A percentile compares a stretch with the other conserved stretches of the same genome.
phyloP scores from a whole-genome alignment of 495 filamentous ascomycete genomes.

The Xylaria curta region DNA sequence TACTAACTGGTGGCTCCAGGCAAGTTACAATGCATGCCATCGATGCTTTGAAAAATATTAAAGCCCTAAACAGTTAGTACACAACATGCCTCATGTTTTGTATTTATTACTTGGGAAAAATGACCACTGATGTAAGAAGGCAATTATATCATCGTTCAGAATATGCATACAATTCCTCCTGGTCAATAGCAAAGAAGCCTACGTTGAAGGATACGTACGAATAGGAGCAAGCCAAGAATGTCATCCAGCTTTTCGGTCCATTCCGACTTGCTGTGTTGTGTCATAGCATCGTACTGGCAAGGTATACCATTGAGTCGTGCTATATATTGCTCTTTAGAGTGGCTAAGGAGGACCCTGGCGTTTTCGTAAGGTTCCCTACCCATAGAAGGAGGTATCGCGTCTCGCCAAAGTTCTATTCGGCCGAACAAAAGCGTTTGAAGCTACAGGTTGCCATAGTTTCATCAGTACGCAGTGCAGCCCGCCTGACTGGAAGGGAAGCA shows the following conservation, averaged over 20 bases:
- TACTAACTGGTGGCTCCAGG: background rate
- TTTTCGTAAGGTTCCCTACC: background rate
- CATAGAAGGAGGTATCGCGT: background rate
- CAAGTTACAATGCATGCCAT: background rate
- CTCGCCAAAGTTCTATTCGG: constrained; percentile 9
- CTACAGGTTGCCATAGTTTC: background rate
- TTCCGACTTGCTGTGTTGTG: background rate
- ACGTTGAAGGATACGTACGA: background rate
- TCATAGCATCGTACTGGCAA: constrained; percentile 4
- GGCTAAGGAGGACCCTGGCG: background rate
- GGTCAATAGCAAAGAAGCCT: background rate
- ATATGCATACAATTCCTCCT: background rate
- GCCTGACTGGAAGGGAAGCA: background rate
- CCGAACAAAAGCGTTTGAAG: constrained; percentile 20
- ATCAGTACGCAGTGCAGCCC: background rate
- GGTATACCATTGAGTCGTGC: background rate
- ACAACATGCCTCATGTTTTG: no score
- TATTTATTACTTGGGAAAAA: background rate
- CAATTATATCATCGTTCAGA: background rate
- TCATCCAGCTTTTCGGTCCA: background rate
- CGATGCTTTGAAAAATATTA: background rate
- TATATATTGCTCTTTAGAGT: background rate
- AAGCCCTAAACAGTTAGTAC: constrained; percentile 2
- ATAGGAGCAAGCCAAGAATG: background rate
- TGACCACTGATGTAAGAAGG: background rate